A percentile compares a stretch with the other conserved stretches of the same genome.
Conservation (phyloP, 139 green algal genomes). For the Closterium sp. region DNA sequence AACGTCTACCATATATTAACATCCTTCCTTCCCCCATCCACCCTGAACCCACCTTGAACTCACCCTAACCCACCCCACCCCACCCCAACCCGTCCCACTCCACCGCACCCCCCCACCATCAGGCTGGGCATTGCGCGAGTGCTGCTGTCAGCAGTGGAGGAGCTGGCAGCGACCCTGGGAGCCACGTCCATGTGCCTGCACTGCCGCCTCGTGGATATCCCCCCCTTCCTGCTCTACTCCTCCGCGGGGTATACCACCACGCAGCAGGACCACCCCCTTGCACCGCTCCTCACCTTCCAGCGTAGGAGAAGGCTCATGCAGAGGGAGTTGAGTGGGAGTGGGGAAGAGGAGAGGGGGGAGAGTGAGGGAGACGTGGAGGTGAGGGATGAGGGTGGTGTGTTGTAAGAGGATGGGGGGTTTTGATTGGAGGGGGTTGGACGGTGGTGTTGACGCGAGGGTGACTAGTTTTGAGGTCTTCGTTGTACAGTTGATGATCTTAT, state of each 20-base stretch:
- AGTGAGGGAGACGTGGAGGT: too few species aligned
- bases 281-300: conserved; percentile 25
- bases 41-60: not conserved
- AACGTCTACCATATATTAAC: not conserved
- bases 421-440: too few species aligned
- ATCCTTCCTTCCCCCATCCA: not conserved
- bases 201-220: conserved; percentile 29
- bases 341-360: too few species aligned
- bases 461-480: too few species aligned
- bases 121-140: not conserved
- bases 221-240: conserved; percentile 23
- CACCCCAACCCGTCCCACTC: not conserved
- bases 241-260: conserved; percentile 6
- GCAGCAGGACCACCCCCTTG: conserved; percentile 17
- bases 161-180: not conserved
- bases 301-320: not conserved
- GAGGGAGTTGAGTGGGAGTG: too few species aligned
- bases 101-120: not conserved
- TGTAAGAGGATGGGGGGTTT: too few species aligned
- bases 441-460: too few species aligned
- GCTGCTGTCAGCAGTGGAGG: conserved; percentile 33
- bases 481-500: too few species aligned
- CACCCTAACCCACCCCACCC: not conserved
- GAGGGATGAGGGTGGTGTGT: too few species aligned
- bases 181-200: conserved; percentile 24